Conservation (phyloP, 371 early-diverging fungal species). For the Syncephalastrum monosporum region DNA sequence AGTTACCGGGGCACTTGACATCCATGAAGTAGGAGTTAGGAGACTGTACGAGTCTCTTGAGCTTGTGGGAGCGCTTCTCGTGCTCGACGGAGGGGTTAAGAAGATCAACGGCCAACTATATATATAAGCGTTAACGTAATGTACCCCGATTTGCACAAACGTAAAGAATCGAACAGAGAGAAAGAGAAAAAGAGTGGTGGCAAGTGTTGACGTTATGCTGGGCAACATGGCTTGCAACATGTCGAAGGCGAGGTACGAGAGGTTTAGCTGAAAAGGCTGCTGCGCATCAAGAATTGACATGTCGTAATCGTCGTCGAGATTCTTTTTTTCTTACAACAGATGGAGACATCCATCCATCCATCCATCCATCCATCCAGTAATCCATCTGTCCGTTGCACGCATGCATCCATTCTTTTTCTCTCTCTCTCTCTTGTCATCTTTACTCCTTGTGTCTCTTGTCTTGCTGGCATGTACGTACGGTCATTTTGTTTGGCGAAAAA, state of each 20-base stretch:
- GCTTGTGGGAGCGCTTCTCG: constrained; percentile 96
- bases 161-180: constrained; percentile 5
- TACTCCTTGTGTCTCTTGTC: constrained; percentile 1
- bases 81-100: constrained; percentile 95
- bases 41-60: constrained; percentile 97
- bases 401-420: constrained; percentile 2
- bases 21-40: constrained; percentile 99
- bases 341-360: not conserved
- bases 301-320: constrained; percentile 7
- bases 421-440: constrained; percentile 8
- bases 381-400: constrained; percentile 13
- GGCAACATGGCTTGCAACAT: not conserved
- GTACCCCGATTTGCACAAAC: not conserved
- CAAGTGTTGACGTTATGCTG: not conserved
- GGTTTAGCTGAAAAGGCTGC: constrained; percentile 1
- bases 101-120: constrained; percentile 96
- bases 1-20: constrained; percentile 94
- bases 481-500: constrained; percentile 7
- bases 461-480: constrained; percentile 10
- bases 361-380: constrained; percentile 18
- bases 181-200: not conserved
- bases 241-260: not conserved
- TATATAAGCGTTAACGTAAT: constrained; percentile 1
- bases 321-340: not conserved
- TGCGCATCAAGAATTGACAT: not conserved